Base-by-base conservation (phyloP, 2,329 filamentous ascomycete genomes). In the Epichloe sp. region DNA sequence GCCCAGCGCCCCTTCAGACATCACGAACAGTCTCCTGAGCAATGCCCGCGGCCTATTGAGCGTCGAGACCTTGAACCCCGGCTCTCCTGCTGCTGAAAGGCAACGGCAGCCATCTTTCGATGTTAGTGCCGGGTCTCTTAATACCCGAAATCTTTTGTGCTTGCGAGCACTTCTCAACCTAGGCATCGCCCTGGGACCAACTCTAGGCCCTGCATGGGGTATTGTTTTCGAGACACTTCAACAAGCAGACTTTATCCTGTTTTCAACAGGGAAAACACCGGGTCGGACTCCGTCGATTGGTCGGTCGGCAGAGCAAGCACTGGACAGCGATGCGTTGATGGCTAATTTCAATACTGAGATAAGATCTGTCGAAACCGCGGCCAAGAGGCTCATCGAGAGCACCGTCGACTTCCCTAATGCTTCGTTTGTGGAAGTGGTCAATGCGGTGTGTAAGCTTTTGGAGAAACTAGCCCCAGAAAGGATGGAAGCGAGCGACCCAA, bases 221-320 rank as follows among this genome's bases (percentile, higher is more conserved):
- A 97, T 98, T 52, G 75, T 98, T 15, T 76, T 98, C 1, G 90
- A 95, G 61, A 95, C 90, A 0, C 71, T 98, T 7, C 89, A 96
- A 61, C 88, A 96, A 65, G 90, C 91, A 3, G 93, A 97, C 59
- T 82, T 95, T 55, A 83, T 97, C 4, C 76, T 96, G 26, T 86
- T 83, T 51, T 76, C 79, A 11, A 80, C 76, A 14, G 75, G 75
- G 11, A 80, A 79, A 57, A 63, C 72, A 4, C 70, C 76, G 0
- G 77, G 75, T 0, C 72, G 74, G 50, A 75, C 76, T 2, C 70
- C 75, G 5, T 69, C 76, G 1, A 68, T 72, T 5, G 68, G 66
- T 12, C 71, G 72, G 53, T 69, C 65, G 1, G 61, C 69, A 26
- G 79, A 78, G 55, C 65, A 68, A 43, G 71, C 64, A 44, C 70